Base-by-base conservation (phyloP, 202 grass and related monocot species). In the Hordeum pubiflorum region DNA sequence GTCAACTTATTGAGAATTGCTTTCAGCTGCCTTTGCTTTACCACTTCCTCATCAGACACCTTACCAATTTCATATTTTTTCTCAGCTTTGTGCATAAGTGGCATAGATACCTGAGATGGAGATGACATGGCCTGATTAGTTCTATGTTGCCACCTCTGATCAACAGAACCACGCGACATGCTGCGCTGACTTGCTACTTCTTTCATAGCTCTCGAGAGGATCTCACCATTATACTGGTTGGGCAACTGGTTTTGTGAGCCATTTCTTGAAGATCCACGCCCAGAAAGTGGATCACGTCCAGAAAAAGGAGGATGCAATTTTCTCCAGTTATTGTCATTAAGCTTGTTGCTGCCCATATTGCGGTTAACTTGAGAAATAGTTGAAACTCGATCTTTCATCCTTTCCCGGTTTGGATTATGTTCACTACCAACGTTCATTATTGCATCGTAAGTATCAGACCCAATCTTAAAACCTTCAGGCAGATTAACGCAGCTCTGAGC, bases 1-100 rank as follows among this genome's bases (percentile, higher is more conserved):
- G 94, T 97, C 62, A 97, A 43, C 48, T 97, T 97, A 62, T 97
- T 97, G 64, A 97, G 87, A 76, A 97, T 97, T 54, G 40, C 89
- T 82, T 97, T 97, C 14, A 97, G 46, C 61, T 92, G 94, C 58
- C 94, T 87, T 84, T 97, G 91, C 77, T 97, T 97, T 81, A 86
- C 71, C 80, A 85, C 73, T 85, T 97, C 94, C 80, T 90, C 52
- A 71, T 97, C 94, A 72, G 87, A 85, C 3, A 85, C 78, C 75
- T 89, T 92, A 36, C 94, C 89, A 29, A 97, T 77, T 82, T 89
- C 94, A 85, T 97, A 97, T 81, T 90, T 94, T 71, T 69, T 92
- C 65, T 94, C 91, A 52, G 91, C 89, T 86, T 76, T 94, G 80
- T 94, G 94, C 83, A 97, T 94, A 41, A 83, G 2, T 72, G 85